These are phyloP conservation scores for Meyerozyma guilliermondii DNA, from an alignment of 1,139 yeast genomes.

Conservation along the genomic window DNA sequence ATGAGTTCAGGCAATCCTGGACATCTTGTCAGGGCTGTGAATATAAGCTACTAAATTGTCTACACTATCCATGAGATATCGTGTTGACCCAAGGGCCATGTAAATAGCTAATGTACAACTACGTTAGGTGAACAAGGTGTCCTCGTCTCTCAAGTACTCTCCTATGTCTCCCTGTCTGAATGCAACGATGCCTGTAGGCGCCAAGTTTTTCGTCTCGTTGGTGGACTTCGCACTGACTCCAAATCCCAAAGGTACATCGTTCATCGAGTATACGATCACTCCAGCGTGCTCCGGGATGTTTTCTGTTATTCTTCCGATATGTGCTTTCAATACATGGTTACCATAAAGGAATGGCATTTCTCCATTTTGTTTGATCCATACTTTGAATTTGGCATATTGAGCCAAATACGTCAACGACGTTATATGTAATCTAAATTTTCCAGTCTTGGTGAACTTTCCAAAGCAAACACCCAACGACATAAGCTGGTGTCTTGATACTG, in stretches of 20 bases:
- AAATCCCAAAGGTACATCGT: constrained; percentile 89
- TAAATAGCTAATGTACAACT: constrained; percentile 1
- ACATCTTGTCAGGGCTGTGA: constrained; percentile 43
- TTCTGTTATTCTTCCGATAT: constrained; percentile 92
- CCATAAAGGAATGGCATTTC: constrained; percentile 99
- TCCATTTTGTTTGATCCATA: constrained; percentile 96
- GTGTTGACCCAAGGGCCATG: neutral
- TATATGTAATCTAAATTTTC: constrained; percentile 90
- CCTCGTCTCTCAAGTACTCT: constrained; percentile 97
- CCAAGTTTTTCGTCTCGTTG: constrained; percentile 79
- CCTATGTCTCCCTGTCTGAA: constrained; percentile 98
- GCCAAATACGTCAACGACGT: constrained; percentile 83
- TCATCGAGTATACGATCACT: constrained; percentile 85
- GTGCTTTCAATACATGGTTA: constrained; percentile 94
- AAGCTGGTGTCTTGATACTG: constrained; percentile 80
- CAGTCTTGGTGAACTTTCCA: constrained; percentile 96
- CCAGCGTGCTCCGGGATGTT: constrained; percentile 99
- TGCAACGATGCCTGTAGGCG: constrained; percentile 92
- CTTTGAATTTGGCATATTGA: constrained; percentile 84
- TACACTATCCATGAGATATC: neutral
- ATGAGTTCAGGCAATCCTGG: constrained; percentile 83
- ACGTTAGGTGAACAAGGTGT: constrained; percentile 73
- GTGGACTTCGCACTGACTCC: constrained; percentile 95
- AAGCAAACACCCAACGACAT: constrained; percentile 92
- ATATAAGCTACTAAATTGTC: neutral